Conservation (phyloP, 257 asterid species). For the Leptodermis oblonga region DNA sequence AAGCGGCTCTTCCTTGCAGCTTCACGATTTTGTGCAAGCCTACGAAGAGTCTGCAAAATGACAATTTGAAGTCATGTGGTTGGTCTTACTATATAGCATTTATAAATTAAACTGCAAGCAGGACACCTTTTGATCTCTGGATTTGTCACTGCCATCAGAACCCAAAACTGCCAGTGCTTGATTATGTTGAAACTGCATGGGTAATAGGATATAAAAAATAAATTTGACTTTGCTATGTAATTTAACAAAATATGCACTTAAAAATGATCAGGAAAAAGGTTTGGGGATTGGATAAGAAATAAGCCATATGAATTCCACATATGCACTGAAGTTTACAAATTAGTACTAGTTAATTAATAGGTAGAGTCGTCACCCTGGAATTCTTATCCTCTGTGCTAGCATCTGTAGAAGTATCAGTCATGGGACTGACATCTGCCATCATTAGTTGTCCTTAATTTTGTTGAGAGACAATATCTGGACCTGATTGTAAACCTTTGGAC, state of each 20-base stretch:
- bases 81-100: neutral
- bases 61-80: constrained; percentile 22
- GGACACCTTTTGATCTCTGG: constrained; percentile 92
- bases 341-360: neutral
- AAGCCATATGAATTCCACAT: neutral
- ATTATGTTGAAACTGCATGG: constrained; percentile 52
- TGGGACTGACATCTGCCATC: constrained; percentile 87
- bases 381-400: constrained; percentile 89
- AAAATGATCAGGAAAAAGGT: neutral
- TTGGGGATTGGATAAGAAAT: neutral
- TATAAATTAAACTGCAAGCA: constrained; percentile 4
- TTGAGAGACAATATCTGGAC: constrained; percentile 17
- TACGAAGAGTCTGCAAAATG: constrained; percentile 58
- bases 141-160: constrained; percentile 95
- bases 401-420: constrained; percentile 85
- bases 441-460: constrained; percentile 30
- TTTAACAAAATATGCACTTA: neutral
- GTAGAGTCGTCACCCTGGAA: constrained; percentile 42
- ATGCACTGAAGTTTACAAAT: neutral
- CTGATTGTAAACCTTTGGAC: constrained; percentile 16
- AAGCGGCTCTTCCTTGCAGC: constrained; percentile 98
- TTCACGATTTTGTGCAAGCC: constrained; percentile 99
- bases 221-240: neutral
- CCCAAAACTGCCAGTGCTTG: constrained; percentile 47
- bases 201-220: constrained; percentile 7